A percentile compares a stretch with the other conserved stretches of the same genome.
Conservation (phyloP, 2,329 filamentous ascomycete species). For the Colletotrichum sp. region DNA sequence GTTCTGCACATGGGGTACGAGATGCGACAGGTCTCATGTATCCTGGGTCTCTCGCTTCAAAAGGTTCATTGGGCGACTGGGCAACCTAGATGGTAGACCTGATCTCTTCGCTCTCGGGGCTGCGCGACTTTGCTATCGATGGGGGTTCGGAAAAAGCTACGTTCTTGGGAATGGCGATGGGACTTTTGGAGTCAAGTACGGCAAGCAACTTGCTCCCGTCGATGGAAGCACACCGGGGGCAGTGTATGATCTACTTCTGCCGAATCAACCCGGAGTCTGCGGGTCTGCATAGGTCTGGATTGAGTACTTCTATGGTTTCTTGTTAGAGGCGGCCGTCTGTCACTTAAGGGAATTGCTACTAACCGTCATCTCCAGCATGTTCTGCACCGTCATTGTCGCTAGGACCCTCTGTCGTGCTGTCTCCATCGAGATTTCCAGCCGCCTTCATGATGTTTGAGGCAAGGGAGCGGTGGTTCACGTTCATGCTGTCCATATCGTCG, state of each 20-base stretch:
- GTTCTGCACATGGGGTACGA: no score
- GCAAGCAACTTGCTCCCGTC: not conserved
- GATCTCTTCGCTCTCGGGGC: not conserved
- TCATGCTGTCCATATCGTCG: not conserved
- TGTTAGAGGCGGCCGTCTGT: not conserved
- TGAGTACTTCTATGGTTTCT: not conserved
- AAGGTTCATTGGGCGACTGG: not conserved
- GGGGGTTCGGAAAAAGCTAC: not conserved
- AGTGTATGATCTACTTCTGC: not conserved
- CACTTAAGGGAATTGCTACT: not conserved
- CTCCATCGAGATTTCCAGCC: not conserved
- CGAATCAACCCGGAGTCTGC: not conserved
- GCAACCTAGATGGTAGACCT: not conserved
- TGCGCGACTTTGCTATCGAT: not conserved
- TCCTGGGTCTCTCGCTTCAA: no score
- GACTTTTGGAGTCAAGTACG: not conserved
- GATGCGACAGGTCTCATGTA: no score
- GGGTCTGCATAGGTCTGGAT: not conserved
- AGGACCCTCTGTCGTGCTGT: not conserved
- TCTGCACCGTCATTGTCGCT: not conserved
- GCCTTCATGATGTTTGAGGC: not conserved
- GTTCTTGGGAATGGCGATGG: not conserved
- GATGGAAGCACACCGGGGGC: not conserved
- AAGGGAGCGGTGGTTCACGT: not conserved
- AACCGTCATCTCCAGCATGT: not conserved